Percentiles rank a stretch among this genome's conserved stretches.
Evolutionary conservation across 1,284 basidiomycete genomes (phyloP).

Genomic region (Ceratobasidium sp.): DNA sequence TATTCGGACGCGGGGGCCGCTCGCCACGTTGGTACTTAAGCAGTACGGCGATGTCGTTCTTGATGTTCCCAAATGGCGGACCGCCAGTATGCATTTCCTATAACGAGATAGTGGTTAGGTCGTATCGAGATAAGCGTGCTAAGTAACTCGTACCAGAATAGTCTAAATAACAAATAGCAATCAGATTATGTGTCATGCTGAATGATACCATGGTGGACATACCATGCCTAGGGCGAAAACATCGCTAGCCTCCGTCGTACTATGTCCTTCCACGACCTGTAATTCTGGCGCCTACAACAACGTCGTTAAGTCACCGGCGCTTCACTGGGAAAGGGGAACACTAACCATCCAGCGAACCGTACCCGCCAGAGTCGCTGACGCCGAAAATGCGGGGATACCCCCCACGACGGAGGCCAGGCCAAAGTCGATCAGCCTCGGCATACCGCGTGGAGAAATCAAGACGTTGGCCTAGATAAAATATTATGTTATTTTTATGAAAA

Average conservation of each 20-base stretch:
- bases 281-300: conserved; percentile 19
- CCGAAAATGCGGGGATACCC: conserved; percentile 21
- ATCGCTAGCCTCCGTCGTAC: conserved; percentile 10
- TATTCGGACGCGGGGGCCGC: conserved; percentile 9
- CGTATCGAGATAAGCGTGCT: not conserved
- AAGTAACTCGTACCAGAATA: conserved; percentile 1
- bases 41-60: conserved; percentile 28
- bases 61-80: conserved; percentile 24
- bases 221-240: conserved; percentile 35
- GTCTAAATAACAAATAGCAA: conserved; percentile 1
- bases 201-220: not conserved
- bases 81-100: conserved; percentile 15
- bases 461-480: conserved; percentile 19
- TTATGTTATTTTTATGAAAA: not conserved
- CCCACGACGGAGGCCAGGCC: conserved; percentile 18
- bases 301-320: not conserved
- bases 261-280: conserved; percentile 12
- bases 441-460: conserved; percentile 11
- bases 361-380: conserved; percentile 11
- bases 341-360: conserved; percentile 32
- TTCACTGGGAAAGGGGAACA: not conserved
- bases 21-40: conserved; percentile 29
- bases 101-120: not conserved
- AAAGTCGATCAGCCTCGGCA: conserved; percentile 34
- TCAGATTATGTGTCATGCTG: not conserved